A percentile compares a stretch with the other conserved stretches of the same genome.
Conservation (phyloP, 352 stramenopile genomes). For the Pelagophyceae sp. region DNA sequence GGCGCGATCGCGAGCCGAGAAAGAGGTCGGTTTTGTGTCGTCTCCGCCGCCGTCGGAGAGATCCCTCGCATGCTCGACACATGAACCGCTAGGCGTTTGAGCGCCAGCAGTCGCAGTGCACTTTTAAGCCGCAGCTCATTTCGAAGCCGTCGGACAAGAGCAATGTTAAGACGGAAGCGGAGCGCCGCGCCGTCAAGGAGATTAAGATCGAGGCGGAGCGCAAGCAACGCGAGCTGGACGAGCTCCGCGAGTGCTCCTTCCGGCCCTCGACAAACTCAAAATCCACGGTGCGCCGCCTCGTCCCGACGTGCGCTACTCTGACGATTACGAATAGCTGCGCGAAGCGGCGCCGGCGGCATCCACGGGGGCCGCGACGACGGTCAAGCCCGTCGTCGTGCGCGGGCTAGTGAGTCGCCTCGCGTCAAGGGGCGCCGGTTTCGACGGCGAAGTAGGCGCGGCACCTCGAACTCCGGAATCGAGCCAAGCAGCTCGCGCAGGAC, state of each 20-base stretch:
- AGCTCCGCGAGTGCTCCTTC: constrained; percentile 8
- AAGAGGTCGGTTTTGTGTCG: too few relatives aligned
- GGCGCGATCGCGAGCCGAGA: background rate
- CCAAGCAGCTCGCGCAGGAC: background rate
- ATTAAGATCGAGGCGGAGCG: background rate
- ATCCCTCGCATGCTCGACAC: too few relatives aligned
- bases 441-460: too few relatives aligned
- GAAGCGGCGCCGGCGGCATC: background rate
- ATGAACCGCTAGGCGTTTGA: too few relatives aligned
- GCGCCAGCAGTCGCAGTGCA: background rate
- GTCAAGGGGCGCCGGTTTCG: too few relatives aligned
- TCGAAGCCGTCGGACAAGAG: background rate
- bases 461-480: background rate
- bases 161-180: background rate
- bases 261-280: background rate
- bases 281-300: background rate
- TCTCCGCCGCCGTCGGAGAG: too few relatives aligned
- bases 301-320: background rate
- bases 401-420: background rate
- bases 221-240: background rate
- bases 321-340: background rate
- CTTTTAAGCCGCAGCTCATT: background rate
- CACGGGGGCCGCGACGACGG: background rate
- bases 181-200: background rate
- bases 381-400: constrained; percentile 9